Evolutionary conservation across 2,329 filamentous ascomycete species (phyloP).

Genomic region (Sordariomycetes sp.): DNA sequence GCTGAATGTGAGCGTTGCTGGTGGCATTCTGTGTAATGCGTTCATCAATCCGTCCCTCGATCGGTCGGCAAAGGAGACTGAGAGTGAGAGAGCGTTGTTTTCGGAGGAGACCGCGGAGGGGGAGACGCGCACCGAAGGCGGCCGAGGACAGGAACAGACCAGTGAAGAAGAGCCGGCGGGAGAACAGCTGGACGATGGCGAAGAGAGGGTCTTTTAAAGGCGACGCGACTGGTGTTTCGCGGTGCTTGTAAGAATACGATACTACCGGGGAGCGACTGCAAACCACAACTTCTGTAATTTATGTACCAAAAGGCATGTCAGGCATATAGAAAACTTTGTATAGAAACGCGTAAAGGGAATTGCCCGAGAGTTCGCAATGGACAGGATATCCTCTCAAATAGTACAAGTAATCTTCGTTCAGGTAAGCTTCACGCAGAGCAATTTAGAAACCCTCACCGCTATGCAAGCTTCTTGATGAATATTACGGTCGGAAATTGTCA

Average conservation of each 20-base stretch:
- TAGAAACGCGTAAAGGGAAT: too few species aligned
- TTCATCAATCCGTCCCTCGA: slow-evolving; percentile 27
- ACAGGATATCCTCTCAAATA: too few species aligned
- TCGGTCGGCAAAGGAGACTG: background rate
- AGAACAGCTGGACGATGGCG: background rate
- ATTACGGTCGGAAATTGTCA: background rate
- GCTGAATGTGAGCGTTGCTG: slow-evolving; percentile 85
- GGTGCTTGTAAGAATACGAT: background rate
- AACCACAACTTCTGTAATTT: too few species aligned
- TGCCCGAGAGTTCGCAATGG: too few species aligned
- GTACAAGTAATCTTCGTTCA: too few species aligned
- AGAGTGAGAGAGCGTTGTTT: background rate
- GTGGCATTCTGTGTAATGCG: slow-evolving; percentile 61
- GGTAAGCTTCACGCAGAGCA: too few species aligned
- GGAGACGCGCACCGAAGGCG: background rate
- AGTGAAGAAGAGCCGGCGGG: background rate
- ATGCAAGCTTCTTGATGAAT: too few species aligned
- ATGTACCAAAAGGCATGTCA: too few species aligned
- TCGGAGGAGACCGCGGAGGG: background rate
- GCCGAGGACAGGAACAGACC: background rate
- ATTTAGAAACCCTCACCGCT: too few species aligned
- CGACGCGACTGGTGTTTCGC: background rate
- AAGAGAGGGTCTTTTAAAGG: background rate
- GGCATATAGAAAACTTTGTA: too few species aligned
- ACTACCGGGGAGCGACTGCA: background rate